A percentile compares a stretch with the other conserved stretches of the same genome.
phyloP scores from a whole-genome alignment of 2,329 filamentous ascomycete genomes.

The Myriangium duriaei region DNA sequence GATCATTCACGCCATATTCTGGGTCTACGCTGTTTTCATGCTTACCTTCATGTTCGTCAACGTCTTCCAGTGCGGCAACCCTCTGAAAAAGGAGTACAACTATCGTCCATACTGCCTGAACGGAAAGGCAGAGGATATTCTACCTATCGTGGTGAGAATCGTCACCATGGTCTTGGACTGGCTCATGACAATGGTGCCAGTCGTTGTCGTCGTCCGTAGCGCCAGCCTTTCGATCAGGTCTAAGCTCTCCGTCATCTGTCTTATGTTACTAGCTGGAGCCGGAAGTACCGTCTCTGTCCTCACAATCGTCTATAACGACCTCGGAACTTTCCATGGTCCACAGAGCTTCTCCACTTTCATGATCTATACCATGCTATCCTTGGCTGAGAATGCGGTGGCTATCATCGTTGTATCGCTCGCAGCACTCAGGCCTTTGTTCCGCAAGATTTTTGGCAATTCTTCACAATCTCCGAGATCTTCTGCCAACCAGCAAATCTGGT shows the following conservation, averaged over 20 bases:
- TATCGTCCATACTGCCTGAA: background rate
- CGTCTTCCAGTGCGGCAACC: constrained; percentile 8
- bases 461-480: no score
- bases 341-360: background rate
- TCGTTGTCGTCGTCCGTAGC: constrained; percentile 27
- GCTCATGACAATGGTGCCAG: constrained; percentile 26
- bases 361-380: constrained; percentile 2
- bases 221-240: constrained; percentile 29
- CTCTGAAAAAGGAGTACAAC: background rate
- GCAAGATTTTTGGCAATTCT: background rate
- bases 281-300: constrained; percentile 17
- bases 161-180: constrained; percentile 16
- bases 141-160: background rate
- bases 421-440: constrained; percentile 6
- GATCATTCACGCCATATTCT: constrained; percentile 5
- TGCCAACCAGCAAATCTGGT: no score
- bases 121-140: background rate
- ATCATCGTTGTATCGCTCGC: constrained; percentile 8
- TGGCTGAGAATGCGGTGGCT: constrained; percentile 7
- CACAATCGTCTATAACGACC: background rate
- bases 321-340: background rate
- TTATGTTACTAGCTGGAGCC: constrained; percentile 21
- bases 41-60: constrained; percentile 6
- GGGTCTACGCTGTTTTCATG: constrained; percentile 3
- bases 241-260: constrained; percentile 30